Conservation (phyloP, 179 eudicot genomes). For the Sideroxylon spinosum region DNA sequence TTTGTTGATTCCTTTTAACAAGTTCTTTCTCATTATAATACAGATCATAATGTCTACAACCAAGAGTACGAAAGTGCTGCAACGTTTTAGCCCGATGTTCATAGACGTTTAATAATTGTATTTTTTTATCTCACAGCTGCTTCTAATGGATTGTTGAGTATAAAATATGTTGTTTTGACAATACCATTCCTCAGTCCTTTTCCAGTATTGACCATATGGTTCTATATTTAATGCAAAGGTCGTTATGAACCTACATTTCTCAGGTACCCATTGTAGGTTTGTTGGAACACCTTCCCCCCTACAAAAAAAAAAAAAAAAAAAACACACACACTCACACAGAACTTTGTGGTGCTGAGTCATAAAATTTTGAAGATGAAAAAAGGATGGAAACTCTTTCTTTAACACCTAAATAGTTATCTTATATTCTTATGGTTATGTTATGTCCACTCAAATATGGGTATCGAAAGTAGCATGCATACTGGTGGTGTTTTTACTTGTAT, state of each 20-base stretch:
- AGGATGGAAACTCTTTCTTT: neutral
- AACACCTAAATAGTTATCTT: no score
- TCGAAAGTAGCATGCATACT: no score
- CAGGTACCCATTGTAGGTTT: slow-evolving; percentile 73
- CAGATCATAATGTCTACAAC: slow-evolving; percentile 89
- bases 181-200: slow-evolving; percentile 71
- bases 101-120: slow-evolving; percentile 63
- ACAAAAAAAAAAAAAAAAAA: neutral
- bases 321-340: neutral
- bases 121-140: slow-evolving; percentile 66
- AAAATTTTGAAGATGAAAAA: neutral
- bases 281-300: neutral
- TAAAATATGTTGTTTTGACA: slow-evolving; percentile 55
- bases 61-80: slow-evolving; percentile 91
- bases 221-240: slow-evolving; percentile 70
- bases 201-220: slow-evolving; percentile 72
- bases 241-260: slow-evolving; percentile 78
- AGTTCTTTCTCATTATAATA: slow-evolving; percentile 6
- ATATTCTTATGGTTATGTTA: no score
- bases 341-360: neutral
- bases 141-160: slow-evolving; percentile 70
- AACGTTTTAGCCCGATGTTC: slow-evolving; percentile 93
- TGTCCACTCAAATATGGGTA: no score
- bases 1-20: neutral
- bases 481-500: neutral